A percentile compares a stretch with the other conserved stretches of the same genome.
Conservation (phyloP, 495 filamentous ascomycete genomes). For the Hypoxylon perforatum region DNA sequence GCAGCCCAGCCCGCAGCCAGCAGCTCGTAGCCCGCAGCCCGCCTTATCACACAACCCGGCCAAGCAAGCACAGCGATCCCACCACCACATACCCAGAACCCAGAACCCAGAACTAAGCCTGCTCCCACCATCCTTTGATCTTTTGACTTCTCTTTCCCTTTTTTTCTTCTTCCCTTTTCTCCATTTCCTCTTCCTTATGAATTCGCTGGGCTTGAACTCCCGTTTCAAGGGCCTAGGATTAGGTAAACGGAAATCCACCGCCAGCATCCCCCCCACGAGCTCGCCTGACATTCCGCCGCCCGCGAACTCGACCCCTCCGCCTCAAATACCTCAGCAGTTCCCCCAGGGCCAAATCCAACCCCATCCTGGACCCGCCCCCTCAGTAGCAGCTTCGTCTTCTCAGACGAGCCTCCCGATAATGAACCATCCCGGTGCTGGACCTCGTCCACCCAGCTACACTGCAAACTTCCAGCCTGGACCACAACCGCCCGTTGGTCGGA, state of each 20-base stretch:
- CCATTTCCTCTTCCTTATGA: constrained; percentile 60
- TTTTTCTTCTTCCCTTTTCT: constrained; percentile 43
- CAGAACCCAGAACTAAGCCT: constrained; percentile 20
- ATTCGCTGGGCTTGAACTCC: constrained; percentile 72
- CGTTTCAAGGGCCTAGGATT: constrained; percentile 69
- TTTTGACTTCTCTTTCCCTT: constrained; percentile 30
- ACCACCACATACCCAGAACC: constrained; percentile 16
- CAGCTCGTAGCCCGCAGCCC: too few species aligned
- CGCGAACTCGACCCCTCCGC: constrained; percentile 54
- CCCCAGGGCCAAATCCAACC: constrained; percentile 49
- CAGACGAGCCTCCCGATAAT: constrained; percentile 63
- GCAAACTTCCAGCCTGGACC: constrained; percentile 70
- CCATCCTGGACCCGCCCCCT: constrained; percentile 54
- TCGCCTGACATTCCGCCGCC: constrained; percentile 50
- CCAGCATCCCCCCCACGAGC: constrained; percentile 52
- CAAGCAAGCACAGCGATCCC: constrained; percentile 20
- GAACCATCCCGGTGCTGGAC: constrained; percentile 67
- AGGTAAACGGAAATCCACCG: constrained; percentile 65
- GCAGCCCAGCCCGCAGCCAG: constrained; percentile 29
- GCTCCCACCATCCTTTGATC: constrained; percentile 27
- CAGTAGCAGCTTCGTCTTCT: constrained; percentile 58
- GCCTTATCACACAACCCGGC: constrained; percentile 35
- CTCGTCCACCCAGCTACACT: constrained; percentile 80
- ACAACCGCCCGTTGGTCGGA: constrained; percentile 62
- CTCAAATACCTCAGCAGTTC: constrained; percentile 58